phyloP scores from a whole-genome alignment of 148 eudicot species.

The Vaccinium vitisidaea region DNA sequence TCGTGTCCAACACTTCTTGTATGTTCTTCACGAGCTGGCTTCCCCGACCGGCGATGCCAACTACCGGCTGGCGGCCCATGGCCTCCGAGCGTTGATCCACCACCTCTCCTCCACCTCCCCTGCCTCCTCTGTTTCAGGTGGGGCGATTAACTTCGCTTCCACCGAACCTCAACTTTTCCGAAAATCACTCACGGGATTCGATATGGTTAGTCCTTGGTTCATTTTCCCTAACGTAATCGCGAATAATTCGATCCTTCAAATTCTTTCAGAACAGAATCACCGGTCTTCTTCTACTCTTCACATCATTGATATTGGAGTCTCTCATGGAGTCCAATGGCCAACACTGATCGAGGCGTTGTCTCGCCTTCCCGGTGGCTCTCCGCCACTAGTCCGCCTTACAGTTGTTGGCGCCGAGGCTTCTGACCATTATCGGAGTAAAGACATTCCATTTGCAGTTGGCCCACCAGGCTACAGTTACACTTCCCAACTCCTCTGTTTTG shows the following conservation, averaged over 20 bases:
- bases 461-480: conserved; percentile 37
- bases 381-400: conserved; percentile 50
- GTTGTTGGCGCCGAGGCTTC: conserved; percentile 22
- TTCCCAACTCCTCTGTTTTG: conserved; percentile 33
- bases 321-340: conserved; percentile 61
- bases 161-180: conserved; percentile 35
- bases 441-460: conserved; percentile 37
- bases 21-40: conserved; percentile 47
- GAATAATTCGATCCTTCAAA: conserved; percentile 45
- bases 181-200: conserved; percentile 37
- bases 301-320: conserved; percentile 54
- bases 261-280: conserved; percentile 28
- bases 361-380: conserved; percentile 46
- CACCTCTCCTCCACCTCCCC: conserved; percentile 24
- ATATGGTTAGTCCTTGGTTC: conserved; percentile 54
- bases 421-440: conserved; percentile 16
- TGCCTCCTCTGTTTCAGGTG: conserved; percentile 14
- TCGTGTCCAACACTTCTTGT: conserved; percentile 46
- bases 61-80: conserved; percentile 43
- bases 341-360: conserved; percentile 44
- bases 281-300: conserved; percentile 28
- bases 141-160: conserved; percentile 28
- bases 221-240: conserved; percentile 51
- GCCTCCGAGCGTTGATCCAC: conserved; percentile 40
- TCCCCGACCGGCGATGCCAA: conserved; percentile 48